These are phyloP conservation scores for Neofusicoccum kwambonambiense DNA, from an alignment of 2,329 filamentous ascomycete species.

Conservation along the genomic window DNA sequence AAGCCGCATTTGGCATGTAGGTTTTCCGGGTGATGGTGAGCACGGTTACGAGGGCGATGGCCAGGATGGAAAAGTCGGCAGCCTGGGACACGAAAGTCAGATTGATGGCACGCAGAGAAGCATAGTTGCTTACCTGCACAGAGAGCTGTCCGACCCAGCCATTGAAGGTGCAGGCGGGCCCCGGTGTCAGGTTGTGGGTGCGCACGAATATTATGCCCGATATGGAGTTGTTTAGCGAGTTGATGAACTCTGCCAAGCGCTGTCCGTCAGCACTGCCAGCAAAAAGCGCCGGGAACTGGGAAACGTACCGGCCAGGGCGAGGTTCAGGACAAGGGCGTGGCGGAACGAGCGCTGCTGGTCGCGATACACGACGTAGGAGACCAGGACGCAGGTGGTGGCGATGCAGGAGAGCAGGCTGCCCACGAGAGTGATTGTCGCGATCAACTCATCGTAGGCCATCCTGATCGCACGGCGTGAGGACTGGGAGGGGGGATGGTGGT, in stretches of 20 bases:
- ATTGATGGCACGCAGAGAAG: too few species aligned
- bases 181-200: conserved; percentile 25
- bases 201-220: conserved; percentile 40
- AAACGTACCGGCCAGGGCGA: conserved; percentile 24
- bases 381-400: conserved; percentile 23
- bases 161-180: conserved; percentile 43
- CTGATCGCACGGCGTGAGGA: not conserved
- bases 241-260: conserved; percentile 41
- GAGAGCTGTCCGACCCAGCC: conserved; percentile 48
- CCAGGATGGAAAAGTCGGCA: conserved; percentile 43
- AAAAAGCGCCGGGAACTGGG: not conserved
- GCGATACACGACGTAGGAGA: conserved; percentile 23
- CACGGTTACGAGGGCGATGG: conserved; percentile 46
- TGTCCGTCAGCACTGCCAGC: not conserved
- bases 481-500: not conserved
- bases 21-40: conserved; percentile 41
- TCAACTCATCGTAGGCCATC: conserved; percentile 5
- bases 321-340: conserved; percentile 27
- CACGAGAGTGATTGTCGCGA: conserved; percentile 22
- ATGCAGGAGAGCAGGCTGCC: conserved; percentile 26
- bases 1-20: conserved; percentile 32
- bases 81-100: conserved; percentile 20
- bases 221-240: conserved; percentile 45
- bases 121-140: conserved; percentile 36
- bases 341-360: conserved; percentile 25